Evolutionary conservation across 2,329 filamentous ascomycete species (phyloP), one percentile per base, ranked within the genome.

Genomic region (Graphilbum ipis-grandicollis): DNA sequence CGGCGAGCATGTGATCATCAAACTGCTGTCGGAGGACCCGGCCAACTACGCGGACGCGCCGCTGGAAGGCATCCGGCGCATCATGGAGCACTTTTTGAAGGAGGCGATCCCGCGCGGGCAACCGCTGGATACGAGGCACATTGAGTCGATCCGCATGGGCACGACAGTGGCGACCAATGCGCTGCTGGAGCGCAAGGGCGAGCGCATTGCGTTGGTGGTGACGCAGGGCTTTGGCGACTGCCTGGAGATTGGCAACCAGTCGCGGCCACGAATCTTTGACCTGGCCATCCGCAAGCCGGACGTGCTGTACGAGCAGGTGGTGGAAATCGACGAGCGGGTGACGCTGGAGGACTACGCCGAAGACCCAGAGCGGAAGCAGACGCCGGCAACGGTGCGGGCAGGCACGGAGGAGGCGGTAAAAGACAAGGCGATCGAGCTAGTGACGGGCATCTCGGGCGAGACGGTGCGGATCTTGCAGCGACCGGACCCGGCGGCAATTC

Each of bases 131-230:
- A 93, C 85, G 1, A 71, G 75, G 15, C 60, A 75, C 50, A 92
- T 94, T 47, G 82, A 90, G 47, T 85, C 80, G 38, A 93, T 94
- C 52, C 78, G 86, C 34, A 94, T 94, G 86, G 86, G 86, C 32
- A 94, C 86, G 2, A 94, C 86, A 0, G 85, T 94, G 12, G 86
- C 86, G 9, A 94, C 86, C 1, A 94, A 94, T 54, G 86, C 86
- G 0, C 58, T 94, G 39, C 65, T 94, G 2, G 86, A 94, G 56
- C 66, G 86, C 40, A 93, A 93, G 56, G 86, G 86, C 34, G 85
- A 93, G 58, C 75, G 73, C 47, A 88, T 90, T 51, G 85, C 82
- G 13, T 68, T 94, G 56, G 73, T 93, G 1, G 82, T 92, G 10
- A 93, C 83, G 1, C 77, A 75, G 46, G 86, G 86, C 0, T 93